Conservation (phyloP, 495 filamentous ascomycete species). For the Neurospora africana region DNA sequence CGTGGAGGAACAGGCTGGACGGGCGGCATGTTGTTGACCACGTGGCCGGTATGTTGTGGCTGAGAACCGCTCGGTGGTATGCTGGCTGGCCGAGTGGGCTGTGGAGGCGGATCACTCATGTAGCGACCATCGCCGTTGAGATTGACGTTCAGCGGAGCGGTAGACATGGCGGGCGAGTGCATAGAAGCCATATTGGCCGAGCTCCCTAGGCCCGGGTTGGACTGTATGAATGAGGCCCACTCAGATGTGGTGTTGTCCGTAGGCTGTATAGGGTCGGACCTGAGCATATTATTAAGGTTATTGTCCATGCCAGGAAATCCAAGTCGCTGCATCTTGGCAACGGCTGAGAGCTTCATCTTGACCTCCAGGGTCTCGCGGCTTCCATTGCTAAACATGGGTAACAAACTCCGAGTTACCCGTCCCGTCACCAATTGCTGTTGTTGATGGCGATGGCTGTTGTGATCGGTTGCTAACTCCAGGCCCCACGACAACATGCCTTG, state of each 20-base stretch:
- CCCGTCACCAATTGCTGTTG: slow-evolving; percentile 72
- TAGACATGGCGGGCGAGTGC: slow-evolving; percentile 21
- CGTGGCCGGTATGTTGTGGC: slow-evolving; percentile 2
- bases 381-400: slow-evolving; percentile 73
- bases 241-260: slow-evolving; percentile 32
- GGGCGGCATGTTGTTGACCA: slow-evolving; percentile 2
- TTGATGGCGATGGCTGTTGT: slow-evolving; percentile 45
- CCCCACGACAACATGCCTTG: slow-evolving; percentile 93
- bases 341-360: slow-evolving; percentile 75
- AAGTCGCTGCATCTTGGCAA: slow-evolving; percentile 58
- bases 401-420: slow-evolving; percentile 71
- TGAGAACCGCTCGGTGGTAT: slow-evolving; percentile 11
- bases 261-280: slow-evolving; percentile 17
- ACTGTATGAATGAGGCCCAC: slow-evolving; percentile 41
- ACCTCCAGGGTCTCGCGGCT: slow-evolving; percentile 89
- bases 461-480: slow-evolving; percentile 42
- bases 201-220: slow-evolving; percentile 27
- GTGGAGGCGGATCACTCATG: slow-evolving; percentile 10
- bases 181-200: slow-evolving; percentile 16
- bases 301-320: slow-evolving; percentile 15
- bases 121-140: slow-evolving; percentile 8
- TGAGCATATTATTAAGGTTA: slow-evolving; percentile 11
- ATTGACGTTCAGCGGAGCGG: slow-evolving; percentile 12
- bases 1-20: slow-evolving; percentile 3
- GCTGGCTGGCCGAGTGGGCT: slow-evolving; percentile 12